Evolutionary conservation across 2,329 filamentous ascomycete species (phyloP), one percentile per base, ranked within the genome.

Genomic region (Dactylellina leptospora): DNA sequence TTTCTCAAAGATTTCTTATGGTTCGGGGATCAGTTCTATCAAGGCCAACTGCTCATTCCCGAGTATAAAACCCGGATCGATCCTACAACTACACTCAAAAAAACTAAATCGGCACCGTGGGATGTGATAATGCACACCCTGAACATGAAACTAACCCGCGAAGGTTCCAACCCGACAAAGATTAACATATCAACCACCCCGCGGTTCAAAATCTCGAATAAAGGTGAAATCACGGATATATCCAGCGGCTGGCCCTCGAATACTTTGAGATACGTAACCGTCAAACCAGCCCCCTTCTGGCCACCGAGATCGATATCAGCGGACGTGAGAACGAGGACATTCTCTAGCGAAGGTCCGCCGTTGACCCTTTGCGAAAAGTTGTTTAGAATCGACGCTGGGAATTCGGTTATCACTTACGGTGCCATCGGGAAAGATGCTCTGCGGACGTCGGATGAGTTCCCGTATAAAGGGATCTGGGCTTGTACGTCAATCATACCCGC

Each of bases 381-480:
- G 4, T 64, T 64, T 36, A 48, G 33, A 27, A 13, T 64, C 4
- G 50, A 48, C 20, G 30, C 40, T 16, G 28, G 20, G 4, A 33
- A 36, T 18, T 22, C 22, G 16, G 40, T 33, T n/a, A 3, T 56
- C 3, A 64, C 42, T 4, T 64, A 55, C 42, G 27, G 40, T 9
- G 50, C 50, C 2, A 48, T 64, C 10, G 6, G 20, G 11, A 48
- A 38, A 6, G 50, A 64, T 25, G 4, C 48, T 25, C 27, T 64
- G 4, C 38, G 56, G 6, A 11, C 30, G 16, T 48, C 40, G 3
- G 50, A 56, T 16, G 33, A 54, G n/a, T 22, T 27, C 30, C 60
- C 60, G 10, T 64, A 48, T 18, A 54, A 50, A 44, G 60, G 60
- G 16, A 30, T 64, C 10, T 64, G 60, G 60, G 60, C 60, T 20